phyloP scores from a whole-genome alignment of 1,284 basidiomycete species.

The Pyrrhoderma lamaoense region DNA sequence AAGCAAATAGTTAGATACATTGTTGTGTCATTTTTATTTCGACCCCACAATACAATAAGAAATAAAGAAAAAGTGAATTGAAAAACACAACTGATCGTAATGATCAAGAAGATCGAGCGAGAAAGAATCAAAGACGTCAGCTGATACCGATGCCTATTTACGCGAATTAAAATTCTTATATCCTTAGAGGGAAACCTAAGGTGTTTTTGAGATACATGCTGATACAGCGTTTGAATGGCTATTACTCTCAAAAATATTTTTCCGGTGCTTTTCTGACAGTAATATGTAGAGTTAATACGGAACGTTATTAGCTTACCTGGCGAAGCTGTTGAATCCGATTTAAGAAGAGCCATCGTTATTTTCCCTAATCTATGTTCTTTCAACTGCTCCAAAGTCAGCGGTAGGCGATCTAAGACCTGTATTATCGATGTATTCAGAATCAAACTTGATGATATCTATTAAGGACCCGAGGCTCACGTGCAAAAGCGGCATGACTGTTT shows the following conservation, averaged over 20 bases:
- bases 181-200: too few species aligned
- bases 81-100: neutral
- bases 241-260: too few species aligned
- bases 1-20: slow-evolving; percentile 61
- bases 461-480: slow-evolving; percentile 46
- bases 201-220: too few species aligned
- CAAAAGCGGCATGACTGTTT: slow-evolving; percentile 75
- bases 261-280: too few species aligned
- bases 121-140: neutral
- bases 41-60: slow-evolving; percentile 4
- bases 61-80: slow-evolving; percentile 4
- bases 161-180: neutral
- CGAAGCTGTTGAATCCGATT: neutral
- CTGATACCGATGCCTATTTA: neutral
- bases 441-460: neutral
- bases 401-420: slow-evolving; percentile 75
- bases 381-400: slow-evolving; percentile 59
- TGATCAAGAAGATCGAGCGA: neutral
- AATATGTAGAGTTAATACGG: neutral
- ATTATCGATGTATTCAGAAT: slow-evolving; percentile 20
- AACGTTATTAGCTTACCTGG: slow-evolving; percentile 8
- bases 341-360: slow-evolving; percentile 54
- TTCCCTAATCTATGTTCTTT: slow-evolving; percentile 69
- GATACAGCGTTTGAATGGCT: too few species aligned
- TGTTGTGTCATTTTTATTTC: slow-evolving; percentile 33